A percentile compares a stretch with the other conserved stretches of the same genome.
phyloP scores from a whole-genome alignment of 192 early-diverging fungal genomes.

The Coemansia sp. region DNA sequence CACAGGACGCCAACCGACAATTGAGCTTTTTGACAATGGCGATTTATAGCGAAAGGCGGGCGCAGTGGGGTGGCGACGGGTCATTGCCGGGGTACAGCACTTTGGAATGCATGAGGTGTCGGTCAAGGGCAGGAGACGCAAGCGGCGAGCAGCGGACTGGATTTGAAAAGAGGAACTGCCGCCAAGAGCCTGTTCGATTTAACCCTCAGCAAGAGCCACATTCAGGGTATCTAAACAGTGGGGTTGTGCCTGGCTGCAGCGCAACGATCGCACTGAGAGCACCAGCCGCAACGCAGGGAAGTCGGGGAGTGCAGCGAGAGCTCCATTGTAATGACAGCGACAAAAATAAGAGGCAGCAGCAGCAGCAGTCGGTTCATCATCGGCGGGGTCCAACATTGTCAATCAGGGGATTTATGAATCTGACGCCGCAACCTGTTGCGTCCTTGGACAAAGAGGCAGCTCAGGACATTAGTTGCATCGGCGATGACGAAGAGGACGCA shows the following conservation, averaged over 20 bases:
- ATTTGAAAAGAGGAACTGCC: neutral
- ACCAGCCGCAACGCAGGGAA: neutral
- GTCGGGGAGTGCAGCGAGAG: neutral
- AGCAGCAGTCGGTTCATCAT: neutral
- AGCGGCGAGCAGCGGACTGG: neutral
- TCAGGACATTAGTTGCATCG: neutral
- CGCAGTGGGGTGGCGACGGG: neutral
- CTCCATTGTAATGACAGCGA: neutral
- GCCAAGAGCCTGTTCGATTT: slow-evolving; percentile 28
- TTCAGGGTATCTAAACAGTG: neutral
- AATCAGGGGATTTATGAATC: slow-evolving; percentile 20
- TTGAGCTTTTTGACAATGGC: slow-evolving; percentile 20
- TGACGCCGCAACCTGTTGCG: neutral
- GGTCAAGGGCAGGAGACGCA: neutral
- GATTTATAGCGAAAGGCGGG: slow-evolving; percentile 12
- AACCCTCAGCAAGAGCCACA: slow-evolving; percentile 11
- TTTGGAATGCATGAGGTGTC: neutral
- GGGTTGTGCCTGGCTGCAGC: neutral
- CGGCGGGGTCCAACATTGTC: slow-evolving; percentile 14
- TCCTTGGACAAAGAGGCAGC: neutral
- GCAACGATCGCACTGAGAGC: slow-evolving; percentile 29
- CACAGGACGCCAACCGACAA: slow-evolving; percentile 31
- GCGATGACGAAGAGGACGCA: neutral
- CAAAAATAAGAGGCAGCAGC: neutral
- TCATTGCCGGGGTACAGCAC: neutral